Evolutionary conservation across 257 asterid species (phyloP), one percentile per base, ranked within the genome.

Genomic region (Scutellaria barbata): DNA sequence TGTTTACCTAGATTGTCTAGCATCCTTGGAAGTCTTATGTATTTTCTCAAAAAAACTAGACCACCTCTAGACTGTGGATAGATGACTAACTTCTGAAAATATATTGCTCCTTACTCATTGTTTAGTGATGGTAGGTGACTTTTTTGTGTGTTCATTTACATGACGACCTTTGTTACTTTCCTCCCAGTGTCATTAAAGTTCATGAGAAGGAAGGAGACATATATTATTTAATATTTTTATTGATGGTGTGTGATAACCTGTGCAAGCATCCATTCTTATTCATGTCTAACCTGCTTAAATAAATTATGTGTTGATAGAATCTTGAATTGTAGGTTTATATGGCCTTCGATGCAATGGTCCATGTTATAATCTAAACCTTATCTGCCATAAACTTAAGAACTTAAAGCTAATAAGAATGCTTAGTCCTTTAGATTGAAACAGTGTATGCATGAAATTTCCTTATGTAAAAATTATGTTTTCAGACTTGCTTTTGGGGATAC

Each of bases 401-500:
- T 69, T 76, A 35, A 82, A 81, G 57, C 57, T 35, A 61, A 66
- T 59, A 40, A 13, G 37, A 45, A 46, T 71, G 64, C 43, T 20
- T 18, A 56, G 9, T 55, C 66, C 66, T 63, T 60, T 42, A 14
- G 33, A 37, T 77, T 41, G 60, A 6, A 13, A 59, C 18, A 18
- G 48, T 13, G 65, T 53, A 41, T 84, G 61, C 58, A 10, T 74
- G 41, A 69, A 75, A 10, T 35, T 37, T 40, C 22, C 67, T 76
- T 54, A 48, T 71, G 30, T 78, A 69, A 70, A 42, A 42, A 67
- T 66, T 77, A 39, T 81, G 11, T 71, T 59, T 74, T 25, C 89
- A 92, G 98, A 92, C 77, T 73, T 93, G 76, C 88, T 93, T 66
- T 79, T 81, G 76, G 90, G 82, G 76, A 85, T 93, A 74, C 77